Evolutionary conservation across 257 asterid species (phyloP).

Genomic region (Penstemon davidsonii): DNA sequence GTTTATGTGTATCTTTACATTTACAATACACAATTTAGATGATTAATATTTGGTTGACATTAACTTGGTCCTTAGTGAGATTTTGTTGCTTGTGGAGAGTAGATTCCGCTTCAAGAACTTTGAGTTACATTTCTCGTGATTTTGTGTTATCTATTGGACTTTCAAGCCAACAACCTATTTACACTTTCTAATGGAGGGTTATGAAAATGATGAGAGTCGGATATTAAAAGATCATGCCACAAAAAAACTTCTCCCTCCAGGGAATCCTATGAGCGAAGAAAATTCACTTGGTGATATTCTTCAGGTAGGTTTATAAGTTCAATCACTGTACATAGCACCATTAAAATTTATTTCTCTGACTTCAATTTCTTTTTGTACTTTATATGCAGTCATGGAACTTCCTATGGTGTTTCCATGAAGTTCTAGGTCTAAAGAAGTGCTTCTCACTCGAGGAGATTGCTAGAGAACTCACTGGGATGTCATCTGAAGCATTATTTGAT

Average conservation of each 20-base stretch:
- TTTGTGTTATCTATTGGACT: not conserved
- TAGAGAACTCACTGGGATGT: not conserved
- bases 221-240: not conserved
- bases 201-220: conserved; percentile 5
- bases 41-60: too few species aligned
- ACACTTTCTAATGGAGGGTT: conserved; percentile 17
- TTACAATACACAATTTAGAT: too few species aligned
- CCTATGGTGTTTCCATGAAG: too few species aligned
- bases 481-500: not conserved
- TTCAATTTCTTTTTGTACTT: not conserved
- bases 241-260: not conserved
- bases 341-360: not conserved
- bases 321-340: too few species aligned
- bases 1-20: too few species aligned
- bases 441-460: too few species aligned
- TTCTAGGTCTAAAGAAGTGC: too few species aligned
- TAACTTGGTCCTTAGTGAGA: too few species aligned
- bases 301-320: conserved; percentile 1
- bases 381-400: conserved; percentile 18
- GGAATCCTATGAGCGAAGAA: not conserved
- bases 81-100: too few species aligned
- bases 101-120: too few species aligned
- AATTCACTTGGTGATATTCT: conserved; percentile 15
- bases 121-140: too few species aligned
- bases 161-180: too few species aligned